These are phyloP conservation scores for Termitomyces sp. DNA, from an alignment of 768 basidiomycete genomes.

Conservation along the genomic window DNA sequence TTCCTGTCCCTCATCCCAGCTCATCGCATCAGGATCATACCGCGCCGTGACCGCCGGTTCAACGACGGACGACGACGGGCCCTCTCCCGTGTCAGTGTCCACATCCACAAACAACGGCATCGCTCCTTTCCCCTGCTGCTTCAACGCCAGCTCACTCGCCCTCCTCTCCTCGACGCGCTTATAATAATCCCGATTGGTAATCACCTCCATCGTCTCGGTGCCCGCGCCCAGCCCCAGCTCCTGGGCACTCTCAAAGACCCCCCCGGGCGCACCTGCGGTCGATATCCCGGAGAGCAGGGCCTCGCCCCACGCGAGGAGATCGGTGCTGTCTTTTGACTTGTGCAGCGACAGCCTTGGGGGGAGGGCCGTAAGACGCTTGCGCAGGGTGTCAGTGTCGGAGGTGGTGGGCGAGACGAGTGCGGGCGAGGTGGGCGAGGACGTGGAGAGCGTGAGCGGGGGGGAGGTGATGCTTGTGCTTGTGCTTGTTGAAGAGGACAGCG, in stretches of 20 bases:
- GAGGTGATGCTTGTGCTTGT: not conserved
- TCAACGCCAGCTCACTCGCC: not conserved
- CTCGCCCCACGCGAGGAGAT: constrained; percentile 53
- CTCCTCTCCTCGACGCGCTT: not conserved
- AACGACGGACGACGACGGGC: constrained; percentile 17
- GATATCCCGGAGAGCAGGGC: constrained; percentile 54
- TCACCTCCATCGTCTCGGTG: not conserved
- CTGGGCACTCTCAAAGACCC: constrained; percentile 14
- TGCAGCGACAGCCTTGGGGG: constrained; percentile 60
- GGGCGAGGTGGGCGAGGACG: not conserved
- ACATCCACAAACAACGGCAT: constrained; percentile 24
- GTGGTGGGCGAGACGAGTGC: not conserved
- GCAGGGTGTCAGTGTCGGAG: constrained; percentile 3
- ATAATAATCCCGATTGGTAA: constrained; percentile 7
- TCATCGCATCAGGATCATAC: constrained; percentile 14
- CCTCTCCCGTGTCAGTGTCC: not conserved
- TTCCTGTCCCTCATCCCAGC: not conserved
- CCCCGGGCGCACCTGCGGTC: not conserved
- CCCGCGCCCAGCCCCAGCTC: not conserved
- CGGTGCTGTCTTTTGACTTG: constrained; percentile 37
- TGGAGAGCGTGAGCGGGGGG: no score
- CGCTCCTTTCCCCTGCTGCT: not conserved
- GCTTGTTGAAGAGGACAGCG: not conserved
- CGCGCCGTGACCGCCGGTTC: constrained; percentile 20
- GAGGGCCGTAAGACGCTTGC: constrained; percentile 26